Evolutionary conservation across 768 basidiomycete genomes (phyloP).

Genomic region (Auricularia heimuer): DNA sequence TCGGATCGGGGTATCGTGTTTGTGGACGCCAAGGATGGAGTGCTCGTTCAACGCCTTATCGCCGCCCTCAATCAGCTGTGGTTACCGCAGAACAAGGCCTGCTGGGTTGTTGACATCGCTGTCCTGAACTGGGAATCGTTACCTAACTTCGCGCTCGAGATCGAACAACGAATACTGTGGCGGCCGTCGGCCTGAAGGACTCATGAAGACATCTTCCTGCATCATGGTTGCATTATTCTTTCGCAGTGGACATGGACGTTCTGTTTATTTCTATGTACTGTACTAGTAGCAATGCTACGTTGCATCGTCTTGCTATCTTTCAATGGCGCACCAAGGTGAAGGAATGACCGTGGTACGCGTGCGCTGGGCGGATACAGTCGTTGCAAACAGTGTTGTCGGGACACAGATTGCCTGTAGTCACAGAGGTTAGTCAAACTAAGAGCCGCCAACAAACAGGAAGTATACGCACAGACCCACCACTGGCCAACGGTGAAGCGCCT

Average conservation of each 20-base stretch:
- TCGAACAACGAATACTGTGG: not conserved
- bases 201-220: too few species aligned
- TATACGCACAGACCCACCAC: not conserved
- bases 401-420: not conserved
- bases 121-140: not conserved
- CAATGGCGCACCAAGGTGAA: not conserved
- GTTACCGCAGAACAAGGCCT: not conserved
- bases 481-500: not conserved
- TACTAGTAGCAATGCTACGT: not conserved
- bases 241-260: not conserved
- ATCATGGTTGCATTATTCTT: too few species aligned
- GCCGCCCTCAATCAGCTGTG: not conserved
- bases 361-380: not conserved
- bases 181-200: too few species aligned
- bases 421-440: not conserved
- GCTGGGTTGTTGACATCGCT: not conserved
- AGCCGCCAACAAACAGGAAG: not conserved
- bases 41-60: not conserved
- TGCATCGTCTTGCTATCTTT: not conserved
- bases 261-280: not conserved
- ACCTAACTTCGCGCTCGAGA: not conserved
- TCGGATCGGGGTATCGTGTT: not conserved
- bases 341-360: not conserved
- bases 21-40: not conserved
- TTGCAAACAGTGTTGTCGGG: not conserved